Base-by-base conservation (phyloP, 257 asterid species). In the Perilla frutescens region DNA sequence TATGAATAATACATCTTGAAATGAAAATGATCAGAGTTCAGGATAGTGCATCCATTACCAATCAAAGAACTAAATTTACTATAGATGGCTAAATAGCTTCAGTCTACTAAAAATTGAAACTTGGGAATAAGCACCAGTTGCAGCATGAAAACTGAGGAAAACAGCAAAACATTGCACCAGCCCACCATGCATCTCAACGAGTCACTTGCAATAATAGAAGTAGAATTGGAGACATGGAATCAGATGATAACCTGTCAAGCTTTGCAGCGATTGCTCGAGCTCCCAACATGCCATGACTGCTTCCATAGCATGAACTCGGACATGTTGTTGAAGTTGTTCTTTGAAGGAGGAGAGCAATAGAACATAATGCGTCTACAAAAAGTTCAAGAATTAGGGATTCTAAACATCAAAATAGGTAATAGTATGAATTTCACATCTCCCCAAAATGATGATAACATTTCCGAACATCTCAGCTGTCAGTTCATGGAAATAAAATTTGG, bases 211-310 rank as follows among this genome's bases (percentile, higher is more conserved):
- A 29, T 39, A 57, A 34, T 37, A 61, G 32, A 57, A 34, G 15
- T 32, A 26, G 11, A 67, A 54, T 2, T 12, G 29, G 56, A 76
- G 40, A 34, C 43, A 37, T 31, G 58, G 48, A 57, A 61, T 41
- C 9, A 31, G 56, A 74, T 54, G 62, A 62, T 71, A 73, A 93
- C 98, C 97, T 72, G 98, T 91, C 84, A 94, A 84, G 86, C 97
- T 94, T 82, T 94, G 99, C 81, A 94, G 80, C 2, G 99, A 94
- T 78, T 94, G 99, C 86, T 94, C 99, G 1, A 94, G 97, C 87
- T 94, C 99, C 99, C 99, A 94, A 81, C 99, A 94, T 78, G 97
- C 97, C 99, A 91, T 94, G 87, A 94, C 99, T 36, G 99, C 97
- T 90, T 94, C 99, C 99, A 94, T 91, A 57, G 99, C 99, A 86